Evolutionary conservation across 345 rosid species (phyloP).

Genomic region (Syzygium oleosum): DNA sequence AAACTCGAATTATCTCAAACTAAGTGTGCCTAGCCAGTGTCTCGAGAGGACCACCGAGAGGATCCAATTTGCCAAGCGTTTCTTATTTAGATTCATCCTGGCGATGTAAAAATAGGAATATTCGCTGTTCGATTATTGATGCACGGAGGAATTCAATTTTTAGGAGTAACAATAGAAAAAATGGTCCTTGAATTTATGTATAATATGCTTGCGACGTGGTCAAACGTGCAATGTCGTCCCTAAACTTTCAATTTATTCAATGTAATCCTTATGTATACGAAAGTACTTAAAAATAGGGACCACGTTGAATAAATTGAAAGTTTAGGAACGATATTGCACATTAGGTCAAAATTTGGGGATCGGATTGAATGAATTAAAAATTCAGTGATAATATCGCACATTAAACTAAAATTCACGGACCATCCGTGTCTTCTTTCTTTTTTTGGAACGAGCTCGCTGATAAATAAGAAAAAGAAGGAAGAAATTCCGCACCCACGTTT

Average conservation of each 20-base stretch:
- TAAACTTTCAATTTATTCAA: background rate
- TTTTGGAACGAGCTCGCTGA: no score
- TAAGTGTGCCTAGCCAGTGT: background rate
- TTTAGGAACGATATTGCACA: rapidly evolving
- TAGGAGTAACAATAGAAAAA: rapidly evolving
- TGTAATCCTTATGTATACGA: rapidly evolving
- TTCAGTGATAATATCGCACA: no score
- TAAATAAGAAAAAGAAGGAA: no score
- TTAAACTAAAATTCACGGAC: no score
- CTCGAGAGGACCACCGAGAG: rapidly evolving
- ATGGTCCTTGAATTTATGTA: background rate
- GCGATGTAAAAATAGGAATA: rapidly evolving
- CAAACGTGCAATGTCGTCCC: rapidly evolving
- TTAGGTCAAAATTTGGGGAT: no score
- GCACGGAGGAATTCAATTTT: rapidly evolving
- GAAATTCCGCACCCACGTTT: background rate
- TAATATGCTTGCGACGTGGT: background rate
- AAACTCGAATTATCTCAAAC: background rate
- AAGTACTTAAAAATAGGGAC: background rate
- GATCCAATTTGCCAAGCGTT: background rate
- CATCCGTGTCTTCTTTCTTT: no score
- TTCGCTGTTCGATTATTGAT: background rate
- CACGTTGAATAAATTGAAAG: background rate
- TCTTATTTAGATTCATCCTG: background rate
- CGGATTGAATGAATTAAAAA: background rate